phyloP scores from a whole-genome alignment of 805 yeast genomes.

The Nakazawaea ishiwadae region DNA sequence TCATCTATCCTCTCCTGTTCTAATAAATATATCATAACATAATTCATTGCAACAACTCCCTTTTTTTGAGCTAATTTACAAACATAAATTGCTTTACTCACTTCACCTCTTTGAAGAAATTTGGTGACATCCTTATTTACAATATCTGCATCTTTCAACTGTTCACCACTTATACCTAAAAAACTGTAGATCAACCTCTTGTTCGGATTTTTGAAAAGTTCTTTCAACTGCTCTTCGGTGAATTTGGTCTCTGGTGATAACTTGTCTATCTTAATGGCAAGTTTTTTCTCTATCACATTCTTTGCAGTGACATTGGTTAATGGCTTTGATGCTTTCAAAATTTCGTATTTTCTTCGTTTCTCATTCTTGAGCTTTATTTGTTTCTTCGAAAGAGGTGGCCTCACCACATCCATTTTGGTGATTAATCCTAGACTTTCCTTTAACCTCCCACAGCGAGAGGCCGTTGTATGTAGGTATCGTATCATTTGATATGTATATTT shows the following conservation, averaged over 20 bases:
- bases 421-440: slow-evolving; percentile 3
- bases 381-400: slow-evolving; percentile 5
- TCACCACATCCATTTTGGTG: background rate
- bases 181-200: slow-evolving; percentile 45
- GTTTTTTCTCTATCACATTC: slow-evolving; percentile 17
- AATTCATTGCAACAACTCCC: slow-evolving; percentile 61
- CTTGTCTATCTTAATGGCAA: slow-evolving; percentile 17
- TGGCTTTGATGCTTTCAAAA: slow-evolving; percentile 19
- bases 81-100: slow-evolving; percentile 49
- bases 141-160: slow-evolving; percentile 51
- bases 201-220: slow-evolving; percentile 24
- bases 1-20: slow-evolving; percentile 35
- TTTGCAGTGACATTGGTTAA: slow-evolving; percentile 25
- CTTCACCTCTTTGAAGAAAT: slow-evolving; percentile 44
- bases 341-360: slow-evolving; percentile 12
- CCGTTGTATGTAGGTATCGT: slow-evolving; percentile 1
- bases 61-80: slow-evolving; percentile 40
- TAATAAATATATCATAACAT: slow-evolving; percentile 48
- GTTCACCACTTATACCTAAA: slow-evolving; percentile 55
- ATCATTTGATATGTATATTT: background rate
- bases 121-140: slow-evolving; percentile 51
- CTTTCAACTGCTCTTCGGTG: slow-evolving; percentile 21
- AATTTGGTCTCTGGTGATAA: slow-evolving; percentile 22
- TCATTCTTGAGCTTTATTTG: slow-evolving; percentile 1
- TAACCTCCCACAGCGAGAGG: slow-evolving; percentile 2